Evolutionary conservation across 2,329 filamentous ascomycete species (phyloP), one percentile per base, ranked within the genome.

Genomic region (Mycogone perniciosa): DNA sequence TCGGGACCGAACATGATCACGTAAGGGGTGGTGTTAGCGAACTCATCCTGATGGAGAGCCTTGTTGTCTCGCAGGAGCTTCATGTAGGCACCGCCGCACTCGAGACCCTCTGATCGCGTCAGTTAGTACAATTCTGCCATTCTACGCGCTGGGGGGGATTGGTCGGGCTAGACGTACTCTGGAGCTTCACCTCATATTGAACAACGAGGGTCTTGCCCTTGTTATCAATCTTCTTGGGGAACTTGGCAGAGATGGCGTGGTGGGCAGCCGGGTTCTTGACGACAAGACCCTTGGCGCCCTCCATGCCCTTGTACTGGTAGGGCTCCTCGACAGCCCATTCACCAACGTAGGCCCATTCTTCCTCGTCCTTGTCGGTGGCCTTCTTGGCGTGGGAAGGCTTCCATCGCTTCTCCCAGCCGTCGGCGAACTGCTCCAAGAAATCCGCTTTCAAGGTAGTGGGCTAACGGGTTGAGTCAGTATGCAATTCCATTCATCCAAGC

Each of bases 1-100:
- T 99, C 93, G 63, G 93, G 93, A 61, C 93, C 93, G 70, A 99
- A 99, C 93, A 99, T 99, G 81, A 99, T 95, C 62, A 99, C 88
- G 69, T 99, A 99, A 44, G 93, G 93, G 40, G 92, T 96, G 56
- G 86, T 84, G 76, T 99, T 97, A 71, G 88, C 89, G 79, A 99
- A 99, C 78, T 99, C 93, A 59, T 97, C 92, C 65, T 89, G 84
- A 77, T 96, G 89, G 64, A 99, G 89, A 71, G 89, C 87, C 79
- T 92, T 91, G 81, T 93, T 97, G 70, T 99, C 91, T 64, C 95
- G 88, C 61, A 99, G 88, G 61, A 99, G 88, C 86, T 99, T 99
- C 80, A 99, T 80, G 80, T 99, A 99, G 62, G 93, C 93, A 73
- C 93, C 93, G 79, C 93, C 93, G 70, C 93, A 99, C 72, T 96